A percentile compares a stretch with the other conserved stretches of the same genome.
Evolutionary conservation across 371 early-diverging fungal species (phyloP).

Genomic region (Coemansia sp.): DNA sequence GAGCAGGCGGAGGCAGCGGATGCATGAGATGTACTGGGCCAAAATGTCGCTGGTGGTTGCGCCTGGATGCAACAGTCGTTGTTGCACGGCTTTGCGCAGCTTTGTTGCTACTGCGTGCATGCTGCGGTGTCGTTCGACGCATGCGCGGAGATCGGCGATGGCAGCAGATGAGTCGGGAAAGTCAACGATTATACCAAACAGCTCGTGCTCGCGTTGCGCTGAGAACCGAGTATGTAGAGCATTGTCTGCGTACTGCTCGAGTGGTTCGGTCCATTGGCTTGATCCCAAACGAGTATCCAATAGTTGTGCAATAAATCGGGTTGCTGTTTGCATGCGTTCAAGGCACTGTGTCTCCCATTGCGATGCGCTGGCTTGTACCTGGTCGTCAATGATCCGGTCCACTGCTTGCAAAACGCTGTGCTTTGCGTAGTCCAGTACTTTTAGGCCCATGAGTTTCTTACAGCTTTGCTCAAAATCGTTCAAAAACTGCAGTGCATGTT

Average conservation of each 20-base stretch:
- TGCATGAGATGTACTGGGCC: constrained; percentile 58
- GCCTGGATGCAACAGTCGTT: constrained; percentile 62
- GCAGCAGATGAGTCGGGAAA: constrained; percentile 59
- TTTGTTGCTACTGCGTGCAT: constrained; percentile 13
- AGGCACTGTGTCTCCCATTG: constrained; percentile 26
- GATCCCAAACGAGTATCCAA: not conserved
- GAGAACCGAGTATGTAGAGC: constrained; percentile 12
- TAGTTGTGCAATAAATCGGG: not conserved
- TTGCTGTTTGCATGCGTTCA: not conserved
- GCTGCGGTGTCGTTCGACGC: constrained; percentile 14
- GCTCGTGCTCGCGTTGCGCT: constrained; percentile 47
- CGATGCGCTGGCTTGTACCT: not conserved
- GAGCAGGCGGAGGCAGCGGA: constrained; percentile 58
- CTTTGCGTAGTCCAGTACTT: not conserved
- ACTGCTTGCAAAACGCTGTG: not conserved
- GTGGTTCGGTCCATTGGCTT: not conserved
- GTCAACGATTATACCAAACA: constrained; percentile 65
- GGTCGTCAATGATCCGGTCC: not conserved
- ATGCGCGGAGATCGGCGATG: constrained; percentile 54
- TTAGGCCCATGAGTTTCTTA: constrained; percentile 3
- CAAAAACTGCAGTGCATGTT: not conserved
- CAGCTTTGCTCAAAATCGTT: constrained; percentile 9
- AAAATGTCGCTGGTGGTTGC: constrained; percentile 63
- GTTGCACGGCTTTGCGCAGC: constrained; percentile 41
- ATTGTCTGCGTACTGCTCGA: constrained; percentile 3